Evolutionary conservation across 2,329 filamentous ascomycete genomes (phyloP).

Genomic region (Dothidotthia symphoricarpi): DNA sequence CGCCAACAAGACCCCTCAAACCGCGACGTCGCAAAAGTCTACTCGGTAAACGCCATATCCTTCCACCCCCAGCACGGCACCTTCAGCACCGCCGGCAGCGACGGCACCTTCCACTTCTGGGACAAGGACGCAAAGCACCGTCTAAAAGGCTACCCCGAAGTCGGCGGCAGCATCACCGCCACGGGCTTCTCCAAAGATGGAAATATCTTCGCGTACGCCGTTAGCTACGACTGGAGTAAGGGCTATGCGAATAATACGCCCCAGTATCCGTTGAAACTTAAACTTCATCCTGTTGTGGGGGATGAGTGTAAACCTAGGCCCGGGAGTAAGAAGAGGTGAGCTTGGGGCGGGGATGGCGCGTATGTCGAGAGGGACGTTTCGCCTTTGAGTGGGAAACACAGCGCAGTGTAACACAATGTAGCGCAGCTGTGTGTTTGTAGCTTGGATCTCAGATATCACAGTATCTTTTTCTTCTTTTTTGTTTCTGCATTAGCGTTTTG

Average conservation of each 20-base stretch:
- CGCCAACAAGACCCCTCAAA: conserved; percentile 67
- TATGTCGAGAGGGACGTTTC: too few relatives aligned
- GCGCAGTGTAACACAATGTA: too few relatives aligned
- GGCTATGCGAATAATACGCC: conserved; percentile 83
- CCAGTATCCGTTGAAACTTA: conserved; percentile 51
- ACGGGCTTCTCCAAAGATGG: conserved; percentile 90
- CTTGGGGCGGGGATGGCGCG: neutral
- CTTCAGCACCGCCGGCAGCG: conserved; percentile 94
- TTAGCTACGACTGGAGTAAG: conserved; percentile 98
- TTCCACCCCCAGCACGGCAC: conserved; percentile 97
- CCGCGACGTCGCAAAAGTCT: conserved; percentile 78
- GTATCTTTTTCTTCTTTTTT: too few relatives aligned
- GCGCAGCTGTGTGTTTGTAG: neutral
- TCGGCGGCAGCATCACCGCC: conserved; percentile 75
- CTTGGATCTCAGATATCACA: too few relatives aligned
- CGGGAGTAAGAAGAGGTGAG: conserved; percentile 49
- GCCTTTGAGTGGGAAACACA: neutral
- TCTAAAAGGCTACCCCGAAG: conserved; percentile 63
- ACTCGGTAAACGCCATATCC: conserved; percentile 93
- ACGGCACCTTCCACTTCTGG: conserved; percentile 97
- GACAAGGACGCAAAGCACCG: conserved; percentile 62
- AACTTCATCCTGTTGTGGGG: conserved; percentile 49
- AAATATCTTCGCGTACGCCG: conserved; percentile 61
- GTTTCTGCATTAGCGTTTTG: conserved; percentile 3
- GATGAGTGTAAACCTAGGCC: conserved; percentile 54